Percentiles rank a stretch among this genome's conserved stretches.
phyloP scores from a whole-genome alignment of 495 filamentous ascomycete genomes.

The Neurospora sp. region DNA sequence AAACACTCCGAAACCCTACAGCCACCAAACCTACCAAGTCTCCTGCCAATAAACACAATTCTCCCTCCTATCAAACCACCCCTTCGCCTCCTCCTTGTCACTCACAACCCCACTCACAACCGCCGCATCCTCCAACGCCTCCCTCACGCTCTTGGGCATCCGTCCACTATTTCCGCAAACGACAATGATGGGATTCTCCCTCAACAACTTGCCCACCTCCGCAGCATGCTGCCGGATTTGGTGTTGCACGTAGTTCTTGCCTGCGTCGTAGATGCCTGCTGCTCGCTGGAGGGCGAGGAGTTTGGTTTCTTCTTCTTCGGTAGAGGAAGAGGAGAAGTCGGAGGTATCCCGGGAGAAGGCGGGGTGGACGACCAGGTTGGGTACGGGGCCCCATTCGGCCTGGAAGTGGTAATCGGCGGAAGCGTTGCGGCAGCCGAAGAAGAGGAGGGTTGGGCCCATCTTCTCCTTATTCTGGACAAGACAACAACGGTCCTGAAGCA shows the following conservation, averaged over 20 bases:
- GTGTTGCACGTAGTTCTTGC: slow-evolving; percentile 85
- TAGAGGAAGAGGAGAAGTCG: not conserved
- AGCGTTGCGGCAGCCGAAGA: slow-evolving; percentile 74
- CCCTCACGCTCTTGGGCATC: slow-evolving; percentile 86
- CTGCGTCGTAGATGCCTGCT: slow-evolving; percentile 20
- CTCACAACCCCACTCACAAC: slow-evolving; percentile 16
- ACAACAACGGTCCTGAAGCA: slow-evolving; percentile 59
- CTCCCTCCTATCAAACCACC: slow-evolving; percentile 12
- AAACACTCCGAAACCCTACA: not conserved
- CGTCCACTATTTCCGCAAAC: slow-evolving; percentile 76
- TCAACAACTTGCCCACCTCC: slow-evolving; percentile 31
- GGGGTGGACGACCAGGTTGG: slow-evolving; percentile 47
- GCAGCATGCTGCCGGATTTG: slow-evolving; percentile 51
- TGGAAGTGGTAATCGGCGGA: slow-evolving; percentile 69
- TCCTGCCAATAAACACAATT: slow-evolving; percentile 35
- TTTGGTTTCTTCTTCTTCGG: slow-evolving; percentile 36
- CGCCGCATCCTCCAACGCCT: slow-evolving; percentile 66
- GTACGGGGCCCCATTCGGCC: slow-evolving; percentile 54
- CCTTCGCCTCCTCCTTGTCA: slow-evolving; percentile 19
- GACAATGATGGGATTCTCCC: slow-evolving; percentile 32
- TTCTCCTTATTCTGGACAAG: slow-evolving; percentile 6
- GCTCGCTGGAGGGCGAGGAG: not conserved
- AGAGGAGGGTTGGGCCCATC: slow-evolving; percentile 35
- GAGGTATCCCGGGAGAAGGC: slow-evolving; percentile 65
- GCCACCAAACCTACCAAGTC: slow-evolving; percentile 19